These are phyloP conservation scores for Aureobasidium uvarum DNA, from an alignment of 2,329 filamentous ascomycete genomes.

Conservation along the genomic window DNA sequence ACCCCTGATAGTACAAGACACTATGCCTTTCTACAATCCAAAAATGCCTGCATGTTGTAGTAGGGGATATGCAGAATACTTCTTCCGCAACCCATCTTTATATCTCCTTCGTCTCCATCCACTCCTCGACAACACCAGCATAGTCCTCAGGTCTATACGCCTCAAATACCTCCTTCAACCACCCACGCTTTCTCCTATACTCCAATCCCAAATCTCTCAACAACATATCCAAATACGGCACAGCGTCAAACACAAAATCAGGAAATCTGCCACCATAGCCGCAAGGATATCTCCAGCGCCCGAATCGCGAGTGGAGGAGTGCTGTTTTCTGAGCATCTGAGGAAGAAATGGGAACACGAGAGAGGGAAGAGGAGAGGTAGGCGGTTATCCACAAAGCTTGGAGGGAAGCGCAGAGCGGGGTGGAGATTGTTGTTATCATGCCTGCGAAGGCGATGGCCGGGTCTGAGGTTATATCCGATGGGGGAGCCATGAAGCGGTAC, in stretches of 20 bases:
- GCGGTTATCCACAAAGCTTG: conserved; percentile 55
- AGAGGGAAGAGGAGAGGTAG: conserved; percentile 55
- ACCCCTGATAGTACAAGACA: no score
- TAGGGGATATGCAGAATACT: no score
- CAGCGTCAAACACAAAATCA: conserved; percentile 72
- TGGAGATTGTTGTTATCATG: conserved; percentile 42
- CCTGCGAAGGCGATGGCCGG: conserved; percentile 46
- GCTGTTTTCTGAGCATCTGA: conserved; percentile 44
- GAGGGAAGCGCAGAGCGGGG: conserved; percentile 40
- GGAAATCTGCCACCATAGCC: conserved; percentile 63
- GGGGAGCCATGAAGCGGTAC: conserved; percentile 48
- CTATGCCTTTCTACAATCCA: no score
- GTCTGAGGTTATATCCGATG: conserved; percentile 33
- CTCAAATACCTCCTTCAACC: conserved; percentile 52
- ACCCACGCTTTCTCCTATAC: conserved; percentile 52
- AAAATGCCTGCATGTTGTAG: no score
- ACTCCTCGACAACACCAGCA: conserved; percentile 54
- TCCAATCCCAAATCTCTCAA: conserved; percentile 63
- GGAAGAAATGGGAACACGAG: conserved; percentile 35
- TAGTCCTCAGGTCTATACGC: conserved; percentile 63
- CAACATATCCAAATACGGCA: conserved; percentile 71
- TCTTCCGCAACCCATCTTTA: no score
- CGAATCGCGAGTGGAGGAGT: conserved; percentile 65
- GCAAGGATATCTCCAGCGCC: conserved; percentile 65
- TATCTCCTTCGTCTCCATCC: conserved; percentile 34